Evolutionary conservation across 352 stramenopile genomes (phyloP), one percentile per base, ranked within the genome.

Genomic region (Phytophthora cajani): DNA sequence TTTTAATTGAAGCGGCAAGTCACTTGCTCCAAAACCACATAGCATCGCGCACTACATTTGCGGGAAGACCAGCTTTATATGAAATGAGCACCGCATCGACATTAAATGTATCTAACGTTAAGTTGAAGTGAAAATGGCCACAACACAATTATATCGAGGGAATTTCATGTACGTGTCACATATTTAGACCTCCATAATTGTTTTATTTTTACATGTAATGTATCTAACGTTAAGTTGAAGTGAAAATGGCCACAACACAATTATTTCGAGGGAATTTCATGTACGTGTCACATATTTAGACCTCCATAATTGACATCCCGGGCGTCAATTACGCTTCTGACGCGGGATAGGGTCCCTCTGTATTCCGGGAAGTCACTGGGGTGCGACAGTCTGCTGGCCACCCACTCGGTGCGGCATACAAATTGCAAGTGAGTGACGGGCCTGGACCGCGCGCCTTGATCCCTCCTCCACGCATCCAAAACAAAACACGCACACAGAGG

Each of bases 371-470:
- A 63, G 58, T 65, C 30, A 21, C 5, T 46, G 38, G 40, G 23
- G 4, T 55, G 46, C 36, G 58, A 65, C 59, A 71, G 64, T 77
- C 71, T 78, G 72, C 64, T 77, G 54, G 57, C 85, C 84, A 92
- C 79, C 79, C 84, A 88, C 76, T 90, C 88, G 11, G 23, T 1
- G 5, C 1, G 1, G 44, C 64, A 90, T 93, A 93, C 86, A 92
- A 91, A 91, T 27, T 61, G 47, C 76, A 93, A 93, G 86, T 87
- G 19, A 64, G 71, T 51, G 30, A 47, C 50, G 62, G 58, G 19
- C 32, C 51, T 46, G n/a, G 38, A 60, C 27, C 62, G 56, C 42
- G 36, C 33, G 38, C 25, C 21, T 53, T 49, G 54, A 62, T 63
- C 52, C 61, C 71, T 63, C 67, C 56, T 72, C 54, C 72, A 72